A percentile compares a stretch with the other conserved stretches of the same genome.
Conservation (phyloP, 192 early-diverging fungal species). For the Backusella liffmaniae region DNA sequence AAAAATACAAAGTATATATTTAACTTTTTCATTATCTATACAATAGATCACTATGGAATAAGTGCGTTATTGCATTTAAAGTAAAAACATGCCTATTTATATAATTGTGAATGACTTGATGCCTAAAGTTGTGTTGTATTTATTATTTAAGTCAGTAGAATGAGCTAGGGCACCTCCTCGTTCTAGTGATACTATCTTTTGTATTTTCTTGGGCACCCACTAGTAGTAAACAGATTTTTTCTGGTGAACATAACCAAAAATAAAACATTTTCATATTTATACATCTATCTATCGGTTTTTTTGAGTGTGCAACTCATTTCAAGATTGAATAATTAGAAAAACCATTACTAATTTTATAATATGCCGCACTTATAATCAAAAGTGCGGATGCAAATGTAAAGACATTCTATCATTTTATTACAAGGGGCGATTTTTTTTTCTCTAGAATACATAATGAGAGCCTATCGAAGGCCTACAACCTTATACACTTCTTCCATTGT, state of each 20-base stretch:
- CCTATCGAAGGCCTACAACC: constrained; percentile 53
- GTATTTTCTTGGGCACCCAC: not conserved
- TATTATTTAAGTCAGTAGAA: not conserved
- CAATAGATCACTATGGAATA: constrained; percentile 45
- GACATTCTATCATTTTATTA: not conserved
- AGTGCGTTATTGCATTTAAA: constrained; percentile 16
- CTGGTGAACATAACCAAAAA: not conserved
- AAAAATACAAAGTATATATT: not conserved
- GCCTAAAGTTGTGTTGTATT: not conserved
- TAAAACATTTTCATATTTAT: not conserved
- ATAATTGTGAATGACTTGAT: not conserved
- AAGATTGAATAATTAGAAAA: too few relatives aligned
- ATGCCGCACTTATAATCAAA: too few relatives aligned
- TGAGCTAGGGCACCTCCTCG: not conserved
- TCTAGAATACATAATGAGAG: not conserved
- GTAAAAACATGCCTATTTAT: not conserved
- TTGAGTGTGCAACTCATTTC: too few relatives aligned
- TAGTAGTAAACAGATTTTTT: not conserved
- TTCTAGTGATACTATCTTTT: not conserved
- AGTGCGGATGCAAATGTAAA: not conserved
- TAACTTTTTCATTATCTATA: not conserved
- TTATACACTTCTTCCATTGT: constrained; percentile 58
- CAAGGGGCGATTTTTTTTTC: not conserved
- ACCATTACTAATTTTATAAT: too few relatives aligned
- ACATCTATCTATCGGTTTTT: too few relatives aligned